phyloP scores from a whole-genome alignment of 2,329 filamentous ascomycete species.

The Colletotrichum musae region DNA sequence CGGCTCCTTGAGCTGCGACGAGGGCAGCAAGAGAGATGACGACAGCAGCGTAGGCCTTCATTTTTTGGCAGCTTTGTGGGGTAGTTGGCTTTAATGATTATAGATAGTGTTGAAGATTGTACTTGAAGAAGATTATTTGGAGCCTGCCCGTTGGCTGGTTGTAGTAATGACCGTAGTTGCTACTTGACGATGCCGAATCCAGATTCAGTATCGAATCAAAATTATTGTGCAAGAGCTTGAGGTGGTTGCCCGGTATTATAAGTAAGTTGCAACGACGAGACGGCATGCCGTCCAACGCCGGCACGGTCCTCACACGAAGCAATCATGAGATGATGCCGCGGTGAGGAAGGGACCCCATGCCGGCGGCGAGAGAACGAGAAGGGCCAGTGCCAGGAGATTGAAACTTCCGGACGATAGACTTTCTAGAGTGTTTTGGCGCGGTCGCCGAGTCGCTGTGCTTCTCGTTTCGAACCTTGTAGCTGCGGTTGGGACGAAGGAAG shows the following conservation, averaged over 20 bases:
- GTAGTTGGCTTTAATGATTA: conserved; percentile 9
- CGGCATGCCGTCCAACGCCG: conserved; percentile 18
- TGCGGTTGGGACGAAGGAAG: conserved; percentile 28
- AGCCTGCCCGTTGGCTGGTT: conserved; percentile 23
- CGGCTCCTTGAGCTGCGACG: conserved; percentile 17
- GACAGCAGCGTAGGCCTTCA: conserved; percentile 37
- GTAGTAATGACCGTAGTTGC: conserved; percentile 37
- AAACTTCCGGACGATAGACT: conserved; percentile 38
- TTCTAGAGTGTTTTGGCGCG: conserved; percentile 38
- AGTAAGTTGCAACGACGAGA: conserved; percentile 25
- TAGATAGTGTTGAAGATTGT: conserved; percentile 19
- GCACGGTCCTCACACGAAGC: conserved; percentile 18
- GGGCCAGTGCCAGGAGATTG: conserved; percentile 10
- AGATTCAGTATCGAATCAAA: conserved; percentile 21
- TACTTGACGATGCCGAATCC: conserved; percentile 36
- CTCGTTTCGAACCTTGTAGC: conserved; percentile 39
- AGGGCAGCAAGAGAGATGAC: conserved; percentile 31
- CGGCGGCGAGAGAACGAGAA: not conserved
- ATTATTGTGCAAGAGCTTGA: accelerated
- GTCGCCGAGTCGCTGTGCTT: conserved; percentile 32
- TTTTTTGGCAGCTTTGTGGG: not conserved
- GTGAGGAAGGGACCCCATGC: not conserved
- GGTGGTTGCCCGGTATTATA: conserved; percentile 25
- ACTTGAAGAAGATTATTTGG: conserved; percentile 5
- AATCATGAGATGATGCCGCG: conserved; percentile 29